Base-by-base conservation (phyloP, 1,139 yeast genomes). In the Geotrichum australiense region DNA sequence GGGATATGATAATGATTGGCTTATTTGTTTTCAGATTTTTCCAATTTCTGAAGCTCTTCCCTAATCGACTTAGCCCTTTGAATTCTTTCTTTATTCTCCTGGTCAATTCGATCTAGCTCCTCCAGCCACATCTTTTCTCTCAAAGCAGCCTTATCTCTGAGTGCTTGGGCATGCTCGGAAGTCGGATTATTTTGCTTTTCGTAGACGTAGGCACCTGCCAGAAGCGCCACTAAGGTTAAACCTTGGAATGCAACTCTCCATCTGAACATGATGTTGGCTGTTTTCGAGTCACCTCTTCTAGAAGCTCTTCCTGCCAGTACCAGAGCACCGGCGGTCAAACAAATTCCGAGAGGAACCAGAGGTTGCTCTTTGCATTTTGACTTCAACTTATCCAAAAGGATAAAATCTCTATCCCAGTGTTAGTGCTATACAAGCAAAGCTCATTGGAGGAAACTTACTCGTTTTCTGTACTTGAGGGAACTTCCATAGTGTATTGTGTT, bases 61-160 rank as follows among this genome's bases (percentile, higher is more conserved):
- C 45, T 30, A 2, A 39, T 26, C 20, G 29, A 21, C 20, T 38
- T 26, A 5, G 62, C 61, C 15, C 54, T 48, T n/a, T 46, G 50
- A 41, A 50, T 47, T 20, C 61, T 51, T 26, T 47, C 78, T 59
- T 82, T 80, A 45, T 80, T 76, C 46, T 76, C 80, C 6, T 65
- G 72, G 59, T 87, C 96, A 59, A 94, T 74, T 65, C 95, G 74
- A 58, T 87, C 91, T 59, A 87, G 71, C 60, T 87, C 97, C 58
- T 84, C 87, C 51, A 87, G 81, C 97, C 97, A 87, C 54, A 87
- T 61, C 54, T 69, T 70, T 58, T 87, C 96, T 67, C 97, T 78
- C 56, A 76, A 66, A 60, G 81, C 82, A 31, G 97, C 94, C 71
- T 83, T 81, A 53, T 78, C 83, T 49, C 77, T 68, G 53, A 84